These are phyloP conservation scores for Claviceps fusiformis DNA, from an alignment of 2,329 filamentous ascomycete species.

Conservation along the genomic window DNA sequence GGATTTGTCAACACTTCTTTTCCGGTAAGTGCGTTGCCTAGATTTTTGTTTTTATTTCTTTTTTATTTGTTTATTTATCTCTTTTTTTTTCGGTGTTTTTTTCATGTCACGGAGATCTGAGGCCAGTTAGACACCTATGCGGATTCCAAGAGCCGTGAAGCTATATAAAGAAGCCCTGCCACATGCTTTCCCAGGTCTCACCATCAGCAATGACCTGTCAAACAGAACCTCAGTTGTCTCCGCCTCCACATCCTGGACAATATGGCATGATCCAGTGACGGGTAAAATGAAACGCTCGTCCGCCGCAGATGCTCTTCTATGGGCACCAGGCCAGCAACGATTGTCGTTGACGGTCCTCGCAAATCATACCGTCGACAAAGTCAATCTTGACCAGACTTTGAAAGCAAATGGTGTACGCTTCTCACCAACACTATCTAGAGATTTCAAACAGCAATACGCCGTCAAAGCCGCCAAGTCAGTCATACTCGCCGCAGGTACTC, in stretches of 20 bases:
- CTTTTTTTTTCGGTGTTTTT: background rate
- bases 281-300: conserved; percentile 10
- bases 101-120: background rate
- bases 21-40: conserved; percentile 6
- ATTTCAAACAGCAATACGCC: conserved; percentile 19
- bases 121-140: conserved; percentile 8
- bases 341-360: conserved; percentile 18
- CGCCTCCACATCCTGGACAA: conserved; percentile 13
- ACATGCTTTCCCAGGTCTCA: conserved; percentile 9
- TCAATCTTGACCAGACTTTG: conserved; percentile 13
- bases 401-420: conserved; percentile 4
- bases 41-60: no score
- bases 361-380: conserved; percentile 21
- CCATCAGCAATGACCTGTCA: conserved; percentile 12
- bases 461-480: conserved; percentile 5
- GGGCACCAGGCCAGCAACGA: conserved; percentile 15
- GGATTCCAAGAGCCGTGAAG: conserved; percentile 10
- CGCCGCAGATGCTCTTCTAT: conserved; percentile 17
- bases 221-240: conserved; percentile 11
- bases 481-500: conserved; percentile 9
- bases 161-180: conserved; percentile 12
- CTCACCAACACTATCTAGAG: conserved; percentile 28
- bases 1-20: conserved; percentile 13
- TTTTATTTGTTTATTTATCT: background rate
- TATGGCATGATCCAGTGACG: conserved; percentile 10